Evolutionary conservation across 78 protist species (phyloP), one percentile per base, ranked within the genome.

Genomic region (Dictyostelium firmibasis): DNA sequence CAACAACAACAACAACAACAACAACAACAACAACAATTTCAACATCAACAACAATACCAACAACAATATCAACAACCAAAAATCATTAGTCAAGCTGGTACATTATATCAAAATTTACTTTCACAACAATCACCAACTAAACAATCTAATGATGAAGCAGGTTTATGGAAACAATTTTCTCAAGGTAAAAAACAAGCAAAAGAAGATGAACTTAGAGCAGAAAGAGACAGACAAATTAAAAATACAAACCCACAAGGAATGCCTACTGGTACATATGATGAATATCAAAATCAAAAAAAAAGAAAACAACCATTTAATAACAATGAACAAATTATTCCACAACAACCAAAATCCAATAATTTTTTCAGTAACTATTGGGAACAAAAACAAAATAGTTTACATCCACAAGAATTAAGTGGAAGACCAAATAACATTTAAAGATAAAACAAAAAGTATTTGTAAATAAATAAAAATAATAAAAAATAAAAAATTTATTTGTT

Each of bases 161-260:
- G 27, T 9, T n/a, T 60, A 14, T 77, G 85, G 84, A 70, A 74
- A 53, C 84, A 86, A 13, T 60, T 60, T 25, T 38, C 47, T n/a
- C 64, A 60, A 62, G 29, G 33, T 14, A 86, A 86, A 50, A 86
- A 86, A 60, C 62, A 77, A 62, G 25, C 47, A 1, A 78, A 86
- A 77, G 85, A 77, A 18, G 92, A 86, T 86, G 92, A 86, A 23
- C 35, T 86, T 7, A 74, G 27, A 36, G 29, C 60, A 25, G 92
- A 77, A 60, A 43, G 84, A 53, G 83, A 75, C n/a, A 43, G 92
- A 86, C 92, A 86, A 53, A 72, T 75, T 50, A 86, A 77, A 2
- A 16, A 10, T 5, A 86, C 92, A 62, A 77, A 62, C 16, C 92
- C 92, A 14, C 43, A 25, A 13, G 67, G 67, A 6, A 76, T 38